Evolutionary conservation across 768 basidiomycete species (phyloP).

Genomic region (Lactarius trivialis): DNA sequence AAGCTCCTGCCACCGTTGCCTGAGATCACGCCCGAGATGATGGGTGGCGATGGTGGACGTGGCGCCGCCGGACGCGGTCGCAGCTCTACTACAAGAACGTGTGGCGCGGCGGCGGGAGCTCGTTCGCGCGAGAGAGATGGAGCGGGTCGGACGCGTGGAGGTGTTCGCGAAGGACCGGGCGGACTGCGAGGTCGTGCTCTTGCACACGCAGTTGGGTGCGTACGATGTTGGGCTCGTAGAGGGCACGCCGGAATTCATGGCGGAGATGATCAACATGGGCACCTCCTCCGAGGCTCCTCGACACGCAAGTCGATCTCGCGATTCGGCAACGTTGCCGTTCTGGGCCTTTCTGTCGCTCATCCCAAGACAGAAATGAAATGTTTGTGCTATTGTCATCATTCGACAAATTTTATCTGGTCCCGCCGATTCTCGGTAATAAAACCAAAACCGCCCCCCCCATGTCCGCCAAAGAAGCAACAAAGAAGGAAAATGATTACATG

Average conservation of each 20-base stretch:
- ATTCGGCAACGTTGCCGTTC: too few species aligned
- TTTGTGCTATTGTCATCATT: too few species aligned
- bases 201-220: slow-evolving; percentile 51
- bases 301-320: too few species aligned
- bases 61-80: slow-evolving; percentile 43
- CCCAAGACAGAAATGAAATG: too few species aligned
- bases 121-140: slow-evolving; percentile 43
- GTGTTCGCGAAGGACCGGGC: slow-evolving; percentile 41
- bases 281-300: too few species aligned
- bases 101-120: slow-evolving; percentile 35
- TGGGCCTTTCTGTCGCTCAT: too few species aligned
- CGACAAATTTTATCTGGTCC: too few species aligned
- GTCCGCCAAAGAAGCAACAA: too few species aligned
- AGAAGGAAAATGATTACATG: too few species aligned
- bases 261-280: slow-evolving; percentile 27
- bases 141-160: slow-evolving; percentile 46
- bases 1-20: slow-evolving; percentile 44
- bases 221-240: slow-evolving; percentile 59
- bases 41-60: slow-evolving; percentile 27
- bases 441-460: too few species aligned
- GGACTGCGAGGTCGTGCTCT: slow-evolving; percentile 42
- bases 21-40: too few species aligned
- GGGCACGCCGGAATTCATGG: slow-evolving; percentile 58
- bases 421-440: too few species aligned
- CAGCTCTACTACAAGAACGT: slow-evolving; percentile 36